phyloP scores from a whole-genome alignment of 768 basidiomycete genomes.

The Psilocybe cyanescens region DNA sequence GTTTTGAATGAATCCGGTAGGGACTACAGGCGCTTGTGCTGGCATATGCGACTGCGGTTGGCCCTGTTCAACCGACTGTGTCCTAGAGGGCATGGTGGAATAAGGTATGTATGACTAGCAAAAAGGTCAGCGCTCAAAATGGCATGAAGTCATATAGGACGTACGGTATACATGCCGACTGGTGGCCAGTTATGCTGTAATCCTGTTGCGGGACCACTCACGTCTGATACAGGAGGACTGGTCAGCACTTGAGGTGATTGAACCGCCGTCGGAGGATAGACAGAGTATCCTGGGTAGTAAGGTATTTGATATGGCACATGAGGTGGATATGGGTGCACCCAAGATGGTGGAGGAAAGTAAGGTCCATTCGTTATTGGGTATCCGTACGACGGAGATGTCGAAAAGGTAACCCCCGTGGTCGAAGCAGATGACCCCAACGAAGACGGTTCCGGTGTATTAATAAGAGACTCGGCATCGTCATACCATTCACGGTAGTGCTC shows the following conservation, averaged over 20 bases:
- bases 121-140: neutral
- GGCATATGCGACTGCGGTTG: conserved; percentile 23
- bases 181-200: conserved; percentile 40
- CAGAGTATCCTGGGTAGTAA: conserved; percentile 50
- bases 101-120: conserved; percentile 54
- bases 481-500: conserved; percentile 50
- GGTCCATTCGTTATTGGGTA: conserved; percentile 46
- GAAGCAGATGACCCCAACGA: conserved; percentile 35
- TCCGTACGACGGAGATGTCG: conserved; percentile 25
- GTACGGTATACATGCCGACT: conserved; percentile 50
- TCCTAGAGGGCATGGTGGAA: conserved; percentile 39
- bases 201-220: conserved; percentile 33
- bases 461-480: conserved; percentile 39
- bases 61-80: conserved; percentile 34
- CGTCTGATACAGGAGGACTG: conserved; percentile 41
- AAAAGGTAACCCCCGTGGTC: conserved; percentile 21
- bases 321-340: conserved; percentile 57
- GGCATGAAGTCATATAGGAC: conserved; percentile 21
- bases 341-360: conserved; percentile 51
- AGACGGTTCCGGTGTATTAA: conserved; percentile 40
- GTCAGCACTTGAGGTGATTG: conserved; percentile 32
- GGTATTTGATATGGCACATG: conserved; percentile 56
- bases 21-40: conserved; percentile 59
- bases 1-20: conserved; percentile 73
- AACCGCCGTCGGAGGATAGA: conserved; percentile 40